Evolutionary conservation across 306 rosid species (phyloP), one percentile per base, ranked within the genome.

Genomic region (Parietaria judaica): DNA sequence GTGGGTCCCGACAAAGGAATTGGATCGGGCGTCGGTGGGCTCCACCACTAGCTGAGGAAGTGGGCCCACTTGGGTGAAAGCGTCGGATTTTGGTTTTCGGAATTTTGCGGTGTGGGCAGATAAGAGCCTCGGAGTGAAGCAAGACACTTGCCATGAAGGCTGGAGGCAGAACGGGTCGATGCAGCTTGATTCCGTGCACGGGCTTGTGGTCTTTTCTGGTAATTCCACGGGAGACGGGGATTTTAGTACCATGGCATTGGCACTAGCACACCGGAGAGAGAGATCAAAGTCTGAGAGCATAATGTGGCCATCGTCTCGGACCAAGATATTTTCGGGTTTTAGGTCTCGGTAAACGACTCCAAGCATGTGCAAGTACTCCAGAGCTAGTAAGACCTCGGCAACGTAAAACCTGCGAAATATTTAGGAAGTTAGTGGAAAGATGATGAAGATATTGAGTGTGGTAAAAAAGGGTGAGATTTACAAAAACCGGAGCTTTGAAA

Each of bases 271-370:
- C 77, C 95, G 82, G 50, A 94, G 84, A 44, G 99, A 94, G 70
- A 88, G 73, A 63, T 94, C 99, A 59, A 94, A 94, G 71, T 86
- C 99, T 56, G 97, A 86, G 78, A 94, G 84, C 99, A 94, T 88
- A 46, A 94, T 84, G 69, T 94, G 97, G n/a, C 99, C 99, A 73
- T 94, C 99, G 78, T 94, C 99, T 74, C 97, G 86, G 8, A 94
- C 96, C 37, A 94, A 68, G 60, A 94, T 85, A 65, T 88, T 94
- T 78, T 88, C 97, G 7, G 99, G 99, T 83, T 88, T 94, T 68
- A 94, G 75, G 64, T 94, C 97, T 67, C 97, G 95, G 74, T 94
- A 94, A 41, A 94, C 86, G 58, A 94, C 99, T 39, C 97, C 99
- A 43, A 82, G 86, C 99, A 94, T 88, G 76, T 94, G 99, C 61